These are phyloP conservation scores for Borovskyia barvae DNA, from an alignment of 208 protist genomes.

Conservation along the genomic window DNA sequence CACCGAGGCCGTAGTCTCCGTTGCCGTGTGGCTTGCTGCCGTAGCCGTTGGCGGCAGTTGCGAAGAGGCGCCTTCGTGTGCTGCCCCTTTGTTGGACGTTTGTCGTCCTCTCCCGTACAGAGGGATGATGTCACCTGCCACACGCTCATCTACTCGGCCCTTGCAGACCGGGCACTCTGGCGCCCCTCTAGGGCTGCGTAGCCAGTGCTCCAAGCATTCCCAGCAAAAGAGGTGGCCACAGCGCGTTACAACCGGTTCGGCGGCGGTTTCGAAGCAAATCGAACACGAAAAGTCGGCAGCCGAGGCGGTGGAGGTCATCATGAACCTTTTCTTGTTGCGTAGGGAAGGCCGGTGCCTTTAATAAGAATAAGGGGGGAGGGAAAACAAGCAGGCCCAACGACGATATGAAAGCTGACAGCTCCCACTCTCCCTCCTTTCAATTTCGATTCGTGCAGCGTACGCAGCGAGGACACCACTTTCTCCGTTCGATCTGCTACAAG, in stretches of 20 bases:
- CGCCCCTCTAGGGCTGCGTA: slow-evolving; percentile 33
- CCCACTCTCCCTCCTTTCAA: too few relatives aligned
- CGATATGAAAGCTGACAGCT: too few relatives aligned
- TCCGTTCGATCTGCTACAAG: too few relatives aligned
- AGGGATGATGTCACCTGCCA: slow-evolving; percentile 75
- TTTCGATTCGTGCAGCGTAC: too few relatives aligned
- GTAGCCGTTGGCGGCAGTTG: slow-evolving; percentile 2
- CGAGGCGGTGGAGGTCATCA: slow-evolving; percentile 17
- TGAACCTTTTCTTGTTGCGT: slow-evolving; percentile 3
- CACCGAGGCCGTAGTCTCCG: background rate
- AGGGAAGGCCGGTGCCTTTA: too few relatives aligned
- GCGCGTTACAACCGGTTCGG: slow-evolving; percentile 77
- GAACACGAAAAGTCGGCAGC: slow-evolving; percentile 69
- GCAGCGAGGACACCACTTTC: too few relatives aligned
- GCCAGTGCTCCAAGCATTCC: slow-evolving; percentile 78
- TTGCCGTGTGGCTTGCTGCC: background rate
- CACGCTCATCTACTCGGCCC: slow-evolving; percentile 52
- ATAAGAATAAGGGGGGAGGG: too few relatives aligned
- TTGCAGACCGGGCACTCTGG: slow-evolving; percentile 80
- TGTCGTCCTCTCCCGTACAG: slow-evolving; percentile 67
- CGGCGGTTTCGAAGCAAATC: slow-evolving; percentile 75
- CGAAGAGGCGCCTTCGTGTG: background rate
- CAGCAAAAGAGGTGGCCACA: slow-evolving; percentile 90
- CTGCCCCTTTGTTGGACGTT: background rate
- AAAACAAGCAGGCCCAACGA: too few relatives aligned